These are phyloP conservation scores for Neonectria punicea DNA, from an alignment of 2,329 filamentous ascomycete species.

Conservation along the genomic window DNA sequence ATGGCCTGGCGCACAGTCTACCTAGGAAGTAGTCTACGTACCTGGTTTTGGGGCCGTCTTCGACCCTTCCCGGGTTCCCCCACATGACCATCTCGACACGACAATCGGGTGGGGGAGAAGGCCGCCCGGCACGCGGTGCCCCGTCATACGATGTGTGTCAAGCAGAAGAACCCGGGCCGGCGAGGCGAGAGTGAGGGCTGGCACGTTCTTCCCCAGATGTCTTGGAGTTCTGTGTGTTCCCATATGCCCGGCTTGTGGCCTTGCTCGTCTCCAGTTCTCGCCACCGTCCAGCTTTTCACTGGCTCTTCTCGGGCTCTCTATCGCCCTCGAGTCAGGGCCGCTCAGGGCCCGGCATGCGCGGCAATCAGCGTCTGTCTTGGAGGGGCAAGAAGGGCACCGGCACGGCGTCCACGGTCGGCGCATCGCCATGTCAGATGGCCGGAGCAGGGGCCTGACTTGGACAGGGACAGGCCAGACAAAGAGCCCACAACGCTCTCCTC, in stretches of 20 bases:
- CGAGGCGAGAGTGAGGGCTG: neutral
- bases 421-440: conserved; percentile 40
- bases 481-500: neutral
- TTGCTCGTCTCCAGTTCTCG: conserved; percentile 3
- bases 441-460: conserved; percentile 18
- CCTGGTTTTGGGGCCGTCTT: conserved; percentile 24
- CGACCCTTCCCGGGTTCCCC: conserved; percentile 31
- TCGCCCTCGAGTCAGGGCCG: conserved; percentile 36
- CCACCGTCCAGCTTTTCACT: conserved; percentile 6
- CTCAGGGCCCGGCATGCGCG: conserved; percentile 38
- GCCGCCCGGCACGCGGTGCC: conserved; percentile 27
- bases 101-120: conserved; percentile 32
- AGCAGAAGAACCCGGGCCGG: conserved; percentile 31
- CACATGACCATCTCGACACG: conserved; percentile 37
- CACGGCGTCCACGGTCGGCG: conserved; percentile 30
- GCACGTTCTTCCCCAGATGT: conserved; percentile 20
- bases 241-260: conserved; percentile 12
- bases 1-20: conserved; percentile 9
- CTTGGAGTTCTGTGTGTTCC: neutral
- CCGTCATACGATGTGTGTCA: conserved; percentile 40
- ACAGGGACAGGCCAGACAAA: conserved; percentile 13
- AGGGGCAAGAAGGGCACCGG: conserved; percentile 21
- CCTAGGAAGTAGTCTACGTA: no score
- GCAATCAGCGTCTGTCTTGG: conserved; percentile 20
- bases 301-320: conserved; percentile 13